Conservation (phyloP, 2,329 filamentous ascomycete species). For the Clarireedia homoeocarpa region DNA sequence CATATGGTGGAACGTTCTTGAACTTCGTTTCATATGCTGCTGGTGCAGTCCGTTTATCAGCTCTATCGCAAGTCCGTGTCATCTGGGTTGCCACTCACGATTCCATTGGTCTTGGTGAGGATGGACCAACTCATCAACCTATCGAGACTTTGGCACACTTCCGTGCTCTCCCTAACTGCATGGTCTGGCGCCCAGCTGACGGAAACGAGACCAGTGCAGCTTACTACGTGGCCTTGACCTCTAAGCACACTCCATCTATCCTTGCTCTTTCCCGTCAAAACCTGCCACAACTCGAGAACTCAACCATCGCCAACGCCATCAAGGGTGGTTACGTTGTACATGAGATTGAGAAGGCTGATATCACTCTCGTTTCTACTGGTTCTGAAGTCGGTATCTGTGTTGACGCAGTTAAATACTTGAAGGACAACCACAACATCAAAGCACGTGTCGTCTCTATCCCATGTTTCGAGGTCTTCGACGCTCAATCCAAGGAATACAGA, state of each 20-base stretch:
- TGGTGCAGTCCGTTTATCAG: constrained; percentile 87
- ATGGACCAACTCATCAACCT: constrained; percentile 97
- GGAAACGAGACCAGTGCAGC: constrained; percentile 97
- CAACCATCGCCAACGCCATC: constrained; percentile 76
- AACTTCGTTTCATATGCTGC: constrained; percentile 99
- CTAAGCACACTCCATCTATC: constrained; percentile 85
- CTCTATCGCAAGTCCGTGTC: constrained; percentile 80
- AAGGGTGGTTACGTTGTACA: constrained; percentile 94
- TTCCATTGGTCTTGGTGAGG: constrained; percentile 97
- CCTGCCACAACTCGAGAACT: constrained; percentile 93
- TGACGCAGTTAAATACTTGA: constrained; percentile 84
- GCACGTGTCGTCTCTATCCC: constrained; percentile 92
- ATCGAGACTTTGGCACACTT: constrained; percentile 98
- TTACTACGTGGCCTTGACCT: constrained; percentile 91
- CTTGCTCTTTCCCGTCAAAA: constrained; percentile 95
- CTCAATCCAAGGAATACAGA: constrained; percentile 89
- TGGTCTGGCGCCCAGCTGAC: constrained; percentile 98
- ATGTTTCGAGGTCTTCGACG: constrained; percentile 95
- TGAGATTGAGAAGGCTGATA: constrained; percentile 73
- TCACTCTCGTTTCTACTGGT: constrained; percentile 90
- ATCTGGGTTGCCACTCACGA: constrained; percentile 98
- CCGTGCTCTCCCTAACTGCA: constrained; percentile 96
- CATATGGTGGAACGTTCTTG: constrained; percentile 92
- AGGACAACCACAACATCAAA: constrained; percentile 79
- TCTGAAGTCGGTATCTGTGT: constrained; percentile 93